Base-by-base conservation (phyloP, 805 yeast species). In the Ogataea henricii region DNA sequence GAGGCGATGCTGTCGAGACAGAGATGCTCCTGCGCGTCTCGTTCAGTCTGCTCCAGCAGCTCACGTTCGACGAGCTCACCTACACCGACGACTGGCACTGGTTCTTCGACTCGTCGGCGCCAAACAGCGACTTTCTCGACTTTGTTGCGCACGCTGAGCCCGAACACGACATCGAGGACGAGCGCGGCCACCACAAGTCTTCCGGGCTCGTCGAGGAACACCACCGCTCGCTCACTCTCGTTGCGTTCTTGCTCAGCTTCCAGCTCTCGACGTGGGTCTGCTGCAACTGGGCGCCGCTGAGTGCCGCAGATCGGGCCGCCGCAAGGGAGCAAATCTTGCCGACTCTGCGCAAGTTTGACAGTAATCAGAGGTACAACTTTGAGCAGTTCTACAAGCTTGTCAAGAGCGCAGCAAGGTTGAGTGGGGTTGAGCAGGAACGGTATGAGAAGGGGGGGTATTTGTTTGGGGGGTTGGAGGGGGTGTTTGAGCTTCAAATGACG, bases 251-350 rank as follows among this genome's bases (percentile, higher is more conserved):
- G 4, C 33, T 54, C 23, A 48, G 50, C 20, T 51, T 53, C 20
- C 57, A 57, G 33, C 35, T 52, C 1, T 49, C 57, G 1, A 16
- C 41, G 14, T 56, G 58, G 55, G 13, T 48, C n/a, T 43, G 53
- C 14, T 36, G 36, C 40, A 53, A 50, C 21, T 54, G 54, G 53
- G 21, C n/a, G 7, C 16, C 27, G 16, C n/a, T 52, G 39, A 7
- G 42, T 27, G 30, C 10, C 13, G n/a, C n/a, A n/a, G n/a, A n/a
- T n/a, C n/a, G n/a, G n/a, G n/a, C n/a, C n/a, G n/a, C n/a, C n/a
- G n/a, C n/a, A n/a, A n/a, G n/a, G n/a, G n/a, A n/a, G n/a, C 22
- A 27, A 4, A 47, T 52, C 7, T n/a, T 49, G 23, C 22, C 32
- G 16, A 46, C 45, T 8, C 37, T 52, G 16, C 12, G 20, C 6